Conservation (phyloP, 768 basidiomycete genomes). For the Pulveroboletus frians region DNA sequence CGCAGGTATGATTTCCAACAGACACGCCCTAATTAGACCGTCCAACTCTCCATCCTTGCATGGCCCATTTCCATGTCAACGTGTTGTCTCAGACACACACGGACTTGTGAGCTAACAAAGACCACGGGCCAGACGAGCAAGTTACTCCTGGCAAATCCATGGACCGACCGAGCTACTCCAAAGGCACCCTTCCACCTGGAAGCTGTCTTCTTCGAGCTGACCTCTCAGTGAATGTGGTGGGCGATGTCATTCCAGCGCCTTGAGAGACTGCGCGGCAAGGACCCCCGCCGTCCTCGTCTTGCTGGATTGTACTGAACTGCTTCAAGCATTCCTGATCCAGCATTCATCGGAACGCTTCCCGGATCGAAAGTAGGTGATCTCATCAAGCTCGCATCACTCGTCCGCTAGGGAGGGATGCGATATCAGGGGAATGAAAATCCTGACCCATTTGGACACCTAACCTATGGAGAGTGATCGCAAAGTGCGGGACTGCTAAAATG, state of each 20-base stretch:
- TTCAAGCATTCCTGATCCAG: not conserved
- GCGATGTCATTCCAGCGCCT: constrained; percentile 3
- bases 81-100: not conserved
- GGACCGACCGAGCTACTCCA: not conserved
- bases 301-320: not conserved
- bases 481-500: not conserved
- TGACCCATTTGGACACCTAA: constrained; percentile 2
- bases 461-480: not conserved
- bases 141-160: not conserved
- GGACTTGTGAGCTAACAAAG: not conserved
- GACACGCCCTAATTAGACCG: no score
- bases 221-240: constrained; percentile 4
- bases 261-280: not conserved
- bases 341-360: not conserved
- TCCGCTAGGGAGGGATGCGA: not conserved
- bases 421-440: not conserved
- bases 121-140: not conserved
- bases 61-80: no score
- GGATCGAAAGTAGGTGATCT: constrained; percentile 1
- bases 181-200: constrained; percentile 1
- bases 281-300: not conserved
- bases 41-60: not conserved
- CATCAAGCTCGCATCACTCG: not conserved
- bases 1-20: not conserved
- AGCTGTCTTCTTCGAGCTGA: not conserved